Conservation (phyloP, 1,139 yeast species). For the Waltiozyma sp. region DNA sequence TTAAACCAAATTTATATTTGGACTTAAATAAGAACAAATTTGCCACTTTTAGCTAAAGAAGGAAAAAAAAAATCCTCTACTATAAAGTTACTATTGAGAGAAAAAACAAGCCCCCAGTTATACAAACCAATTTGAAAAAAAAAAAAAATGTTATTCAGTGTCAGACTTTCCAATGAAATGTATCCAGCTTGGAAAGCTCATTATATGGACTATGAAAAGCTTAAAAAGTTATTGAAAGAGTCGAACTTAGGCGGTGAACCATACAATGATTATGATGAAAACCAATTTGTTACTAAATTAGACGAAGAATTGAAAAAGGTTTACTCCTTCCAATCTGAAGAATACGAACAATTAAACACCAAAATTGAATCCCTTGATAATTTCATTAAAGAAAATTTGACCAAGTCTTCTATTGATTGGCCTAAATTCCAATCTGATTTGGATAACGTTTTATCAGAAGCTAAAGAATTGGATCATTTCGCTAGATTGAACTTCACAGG, state of each 20-base stretch:
- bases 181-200: slow-evolving; percentile 84
- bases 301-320: slow-evolving; percentile 87
- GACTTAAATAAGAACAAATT: no score
- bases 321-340: slow-evolving; percentile 70
- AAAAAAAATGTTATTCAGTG: slow-evolving; percentile 81
- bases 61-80: no score
- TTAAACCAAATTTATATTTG: no score
- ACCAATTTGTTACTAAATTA: slow-evolving; percentile 65
- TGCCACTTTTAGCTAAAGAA: no score
- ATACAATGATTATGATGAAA: slow-evolving; percentile 61
- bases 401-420: slow-evolving; percentile 29
- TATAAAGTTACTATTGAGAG: no score
- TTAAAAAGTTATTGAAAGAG: slow-evolving; percentile 79
- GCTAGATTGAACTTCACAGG: slow-evolving; percentile 91
- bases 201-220: slow-evolving; percentile 67
- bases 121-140: no score
- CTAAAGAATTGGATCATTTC: slow-evolving; percentile 83
- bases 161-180: slow-evolving; percentile 67
- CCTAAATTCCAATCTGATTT: slow-evolving; percentile 48
- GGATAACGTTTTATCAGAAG: slow-evolving; percentile 62
- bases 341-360: slow-evolving; percentile 59
- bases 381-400: slow-evolving; percentile 10
- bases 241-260: slow-evolving; percentile 38
- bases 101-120: no score
- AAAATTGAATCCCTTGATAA: slow-evolving; percentile 53